Base-by-base conservation (phyloP, 176 grass and related monocot genomes). In the Calamus simplicifolius region DNA sequence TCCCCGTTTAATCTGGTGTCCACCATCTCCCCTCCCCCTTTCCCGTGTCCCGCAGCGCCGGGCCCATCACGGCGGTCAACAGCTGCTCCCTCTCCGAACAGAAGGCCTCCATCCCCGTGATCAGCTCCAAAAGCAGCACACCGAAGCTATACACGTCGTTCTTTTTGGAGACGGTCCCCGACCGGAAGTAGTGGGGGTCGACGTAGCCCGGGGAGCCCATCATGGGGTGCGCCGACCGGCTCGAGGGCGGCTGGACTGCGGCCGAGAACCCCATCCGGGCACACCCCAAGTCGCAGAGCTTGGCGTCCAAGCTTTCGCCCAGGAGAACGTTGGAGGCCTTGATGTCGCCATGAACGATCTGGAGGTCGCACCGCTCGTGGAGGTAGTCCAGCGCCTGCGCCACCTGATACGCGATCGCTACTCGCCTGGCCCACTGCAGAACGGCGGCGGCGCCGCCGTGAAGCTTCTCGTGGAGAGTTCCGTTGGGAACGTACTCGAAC, bases 121-220 rank as follows among this genome's bases (percentile, higher is more conserved):
- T 69, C 13, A 98, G 67, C 81, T 98, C 94, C 1, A 98, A 78
- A 5, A 98, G 80, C 5, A 98, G 71, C 13, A 98, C 94, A 4
- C 94, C 94, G 60, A 93, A 93, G 72, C 94, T 98, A 78, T 98
- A 98, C 51, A 98, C 79, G 73, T 98, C 94, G 52, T 74, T 92
- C 73, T 98, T 98, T 81, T 98, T 98, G 51, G 88, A 93, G 18
- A 93, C 59, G 5, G 82, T 75, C 15, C 94, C 94, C 1, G 88
- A 85, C 1, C 94, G 87, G 79, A 98, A 68, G 77, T 93, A 98
- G 85, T 98, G 85, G 23, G 94, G 93, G 67, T 98, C 94, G 2
- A 98, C 72, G 76, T 98, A 98, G 1, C 94, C 94, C 0, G 84
- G 93, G 4, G 94, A 98, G 3, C 94, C 94, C 5, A 87, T 73